phyloP scores from a whole-genome alignment of 2,329 filamentous ascomycete species.

The Monilinia vaccinii-corymbosi region DNA sequence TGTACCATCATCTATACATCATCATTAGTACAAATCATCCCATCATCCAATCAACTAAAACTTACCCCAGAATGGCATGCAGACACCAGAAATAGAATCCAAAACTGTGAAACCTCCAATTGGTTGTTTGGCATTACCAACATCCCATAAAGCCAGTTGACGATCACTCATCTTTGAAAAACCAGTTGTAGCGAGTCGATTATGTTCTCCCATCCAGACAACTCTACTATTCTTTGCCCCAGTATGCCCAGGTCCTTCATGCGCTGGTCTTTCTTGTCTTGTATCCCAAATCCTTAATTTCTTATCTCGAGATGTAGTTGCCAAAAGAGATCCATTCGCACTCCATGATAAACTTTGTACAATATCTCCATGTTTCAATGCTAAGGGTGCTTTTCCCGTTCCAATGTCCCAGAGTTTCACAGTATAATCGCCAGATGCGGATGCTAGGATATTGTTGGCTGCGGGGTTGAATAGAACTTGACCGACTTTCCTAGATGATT shows the following conservation, averaged over 20 bases:
- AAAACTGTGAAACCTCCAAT: constrained; percentile 84
- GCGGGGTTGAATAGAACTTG: constrained; percentile 97
- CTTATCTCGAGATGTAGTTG: constrained; percentile 95
- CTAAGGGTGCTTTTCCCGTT: constrained; percentile 63
- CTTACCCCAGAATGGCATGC: constrained; percentile 96
- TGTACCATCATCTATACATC: constrained; percentile 69
- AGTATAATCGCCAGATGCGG: constrained; percentile 87
- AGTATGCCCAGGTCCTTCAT: constrained; percentile 76
- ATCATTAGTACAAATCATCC: constrained; percentile 21
- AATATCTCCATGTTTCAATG: constrained; percentile 80
- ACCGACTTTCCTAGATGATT: constrained; percentile 72
- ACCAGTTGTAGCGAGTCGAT: constrained; percentile 89
- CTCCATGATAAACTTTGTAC: constrained; percentile 96
- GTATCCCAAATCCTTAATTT: constrained; percentile 97
- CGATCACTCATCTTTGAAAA: constrained; percentile 99
- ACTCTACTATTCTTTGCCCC: constrained; percentile 96
- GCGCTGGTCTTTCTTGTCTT: constrained; percentile 77
- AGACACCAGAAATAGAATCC: constrained; percentile 93
- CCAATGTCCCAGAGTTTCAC: constrained; percentile 94
- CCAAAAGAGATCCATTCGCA: constrained; percentile 74
- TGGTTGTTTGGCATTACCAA: constrained; percentile 67
- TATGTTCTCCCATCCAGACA: constrained; percentile 96
- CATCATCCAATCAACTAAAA: constrained; percentile 4
- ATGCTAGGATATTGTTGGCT: constrained; percentile 90
- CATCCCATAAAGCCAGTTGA: constrained; percentile 92